Evolutionary conservation across 208 protist species (phyloP), one percentile per base, ranked within the genome.

Genomic region (Tritrichomonas foetus): DNA sequence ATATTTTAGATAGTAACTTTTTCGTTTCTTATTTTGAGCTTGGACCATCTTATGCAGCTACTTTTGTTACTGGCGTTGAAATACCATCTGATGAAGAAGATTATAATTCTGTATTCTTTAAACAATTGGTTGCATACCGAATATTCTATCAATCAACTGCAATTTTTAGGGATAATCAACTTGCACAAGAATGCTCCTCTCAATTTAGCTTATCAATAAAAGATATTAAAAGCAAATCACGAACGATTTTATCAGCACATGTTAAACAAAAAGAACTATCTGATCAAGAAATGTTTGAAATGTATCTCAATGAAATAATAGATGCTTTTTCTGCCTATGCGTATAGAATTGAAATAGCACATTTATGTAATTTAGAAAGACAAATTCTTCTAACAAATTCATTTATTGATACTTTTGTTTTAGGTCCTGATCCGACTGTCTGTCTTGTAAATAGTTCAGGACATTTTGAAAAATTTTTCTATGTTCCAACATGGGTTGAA

Each of bases 391-490:
- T 89, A 57, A 57, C 41, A 20, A 89, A 89, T 57, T 57, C 78
- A 33, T 89, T 89, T 20, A n/a, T 89, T 53, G 47, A 89, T 57
- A 89, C 47, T 16, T 89, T 39, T 16, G 16, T 47, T 61, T 30
- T 89, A 5, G 78, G 78, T 39, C 78, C 78, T 27, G 25, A 53
- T 3, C 5, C 25, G 13, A 27, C 14, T 5, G 13, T 33, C 1
- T 9, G 39, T 20, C 39, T 89, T 14, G 16, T 89, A 27, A 57
- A 89, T 50, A 36, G 57, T n/a, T 8, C 13, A 33, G 78, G 78
- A 41, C 20, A n/a, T 57, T 89, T 89, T 20, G 78, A 89, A 39
- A 57, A 89, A 11, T 89, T 61, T 47, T 89, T 89, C 30, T 89
- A 89, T 39, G 78, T 89, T 33, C 78, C 78, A 55, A 55, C 16